phyloP scores from a whole-genome alignment of 352 stramenopile species.

The Globisporangium nunn region DNA sequence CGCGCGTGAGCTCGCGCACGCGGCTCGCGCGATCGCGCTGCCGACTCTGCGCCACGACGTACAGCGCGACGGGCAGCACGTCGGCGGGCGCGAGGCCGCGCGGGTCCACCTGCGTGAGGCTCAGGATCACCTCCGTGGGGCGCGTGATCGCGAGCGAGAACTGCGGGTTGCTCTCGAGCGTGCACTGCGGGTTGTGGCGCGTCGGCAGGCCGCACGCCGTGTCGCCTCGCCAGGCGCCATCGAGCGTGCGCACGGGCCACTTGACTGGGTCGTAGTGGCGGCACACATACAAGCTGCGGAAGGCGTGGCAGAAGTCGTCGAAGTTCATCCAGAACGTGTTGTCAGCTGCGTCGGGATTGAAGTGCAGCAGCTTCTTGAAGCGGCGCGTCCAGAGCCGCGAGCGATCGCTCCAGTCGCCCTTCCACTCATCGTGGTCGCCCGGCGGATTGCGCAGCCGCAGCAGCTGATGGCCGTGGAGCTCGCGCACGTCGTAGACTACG shows the following conservation, averaged over 20 bases:
- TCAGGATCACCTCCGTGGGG: constrained; percentile 82
- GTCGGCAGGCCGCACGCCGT: constrained; percentile 83
- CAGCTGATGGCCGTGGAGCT: constrained; percentile 82
- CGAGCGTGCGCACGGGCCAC: constrained; percentile 42
- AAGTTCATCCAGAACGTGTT: constrained; percentile 96
- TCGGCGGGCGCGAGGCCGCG: constrained; percentile 52
- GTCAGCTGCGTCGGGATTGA: constrained; percentile 62
- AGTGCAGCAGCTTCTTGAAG: constrained; percentile 72
- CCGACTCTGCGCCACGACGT: constrained; percentile 46
- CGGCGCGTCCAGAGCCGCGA: constrained; percentile 88
- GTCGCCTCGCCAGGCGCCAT: constrained; percentile 56
- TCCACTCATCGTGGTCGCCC: constrained; percentile 89
- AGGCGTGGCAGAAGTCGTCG: constrained; percentile 90
- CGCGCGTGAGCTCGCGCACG: constrained; percentile 50
- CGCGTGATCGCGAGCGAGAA: constrained; percentile 68
- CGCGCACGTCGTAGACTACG: constrained; percentile 86
- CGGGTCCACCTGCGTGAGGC: constrained; percentile 75
- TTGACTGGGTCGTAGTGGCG: constrained; percentile 88
- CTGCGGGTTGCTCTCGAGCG: constrained; percentile 86
- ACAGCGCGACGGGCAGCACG: constrained; percentile 62
- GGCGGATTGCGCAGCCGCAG: constrained; percentile 90
- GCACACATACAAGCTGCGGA: constrained; percentile 89
- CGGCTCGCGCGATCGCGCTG: constrained; percentile 52
- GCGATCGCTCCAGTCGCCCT: constrained; percentile 90
- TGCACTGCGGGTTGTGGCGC: constrained; percentile 72